phyloP scores from a whole-genome alignment of 306 rosid species.

The Dryas alaskensis region DNA sequence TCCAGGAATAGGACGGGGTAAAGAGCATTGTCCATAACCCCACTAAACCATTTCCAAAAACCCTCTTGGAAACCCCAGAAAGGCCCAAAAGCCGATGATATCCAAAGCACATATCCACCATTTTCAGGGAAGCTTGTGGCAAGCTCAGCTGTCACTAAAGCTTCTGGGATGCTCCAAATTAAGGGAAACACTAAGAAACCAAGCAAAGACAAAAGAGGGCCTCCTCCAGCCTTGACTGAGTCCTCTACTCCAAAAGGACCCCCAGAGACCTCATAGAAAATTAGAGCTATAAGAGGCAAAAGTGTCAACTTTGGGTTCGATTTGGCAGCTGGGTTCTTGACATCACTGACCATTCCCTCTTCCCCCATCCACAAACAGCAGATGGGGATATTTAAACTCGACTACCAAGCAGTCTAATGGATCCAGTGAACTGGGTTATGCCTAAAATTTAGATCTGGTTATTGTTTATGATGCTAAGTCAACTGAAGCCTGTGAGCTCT shows the following conservation, averaged over 20 bases:
- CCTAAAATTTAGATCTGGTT: slow-evolving; percentile 8
- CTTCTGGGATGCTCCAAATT: slow-evolving; percentile 88
- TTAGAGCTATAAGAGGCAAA: slow-evolving; percentile 78
- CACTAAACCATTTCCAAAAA: slow-evolving; percentile 93
- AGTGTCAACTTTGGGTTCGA: slow-evolving; percentile 61
- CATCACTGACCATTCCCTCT: slow-evolving; percentile 42
- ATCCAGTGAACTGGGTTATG: slow-evolving; percentile 17
- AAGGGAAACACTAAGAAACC: slow-evolving; percentile 77
- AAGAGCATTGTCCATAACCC: slow-evolving; percentile 90
- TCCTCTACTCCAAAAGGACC: slow-evolving; percentile 93
- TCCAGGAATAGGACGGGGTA: slow-evolving; percentile 88
- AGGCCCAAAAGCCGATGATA: slow-evolving; percentile 76
- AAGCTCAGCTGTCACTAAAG: slow-evolving; percentile 85
- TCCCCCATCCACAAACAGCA: slow-evolving; percentile 40
- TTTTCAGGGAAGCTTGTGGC: slow-evolving; percentile 79
- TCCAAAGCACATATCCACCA: slow-evolving; percentile 87
- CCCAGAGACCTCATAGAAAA: slow-evolving; percentile 91
- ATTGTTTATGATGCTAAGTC: neutral
- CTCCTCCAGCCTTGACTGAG: slow-evolving; percentile 73
- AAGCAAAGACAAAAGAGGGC: slow-evolving; percentile 70
- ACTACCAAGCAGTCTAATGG: neutral
- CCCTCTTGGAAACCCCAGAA: slow-evolving; percentile 96
- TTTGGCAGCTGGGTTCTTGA: slow-evolving; percentile 23
- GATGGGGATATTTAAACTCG: neutral
- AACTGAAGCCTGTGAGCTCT: neutral